Evolutionary conservation across 345 rosid genomes (phyloP).

Genomic region (Syzygium aromaticum): DNA sequence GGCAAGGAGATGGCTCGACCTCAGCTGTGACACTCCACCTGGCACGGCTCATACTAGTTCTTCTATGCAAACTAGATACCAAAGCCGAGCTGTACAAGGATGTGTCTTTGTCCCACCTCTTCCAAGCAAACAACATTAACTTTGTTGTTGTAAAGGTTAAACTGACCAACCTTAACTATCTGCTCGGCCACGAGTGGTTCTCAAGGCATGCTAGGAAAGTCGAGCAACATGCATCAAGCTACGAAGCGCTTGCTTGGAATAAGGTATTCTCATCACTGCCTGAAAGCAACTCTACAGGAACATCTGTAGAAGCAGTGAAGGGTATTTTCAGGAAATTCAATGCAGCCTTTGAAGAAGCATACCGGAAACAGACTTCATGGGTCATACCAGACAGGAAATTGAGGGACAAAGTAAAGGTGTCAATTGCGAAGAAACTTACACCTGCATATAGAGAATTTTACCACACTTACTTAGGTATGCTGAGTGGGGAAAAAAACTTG

Average conservation of each 20-base stretch:
- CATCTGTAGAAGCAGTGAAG: slow-evolving; percentile 33
- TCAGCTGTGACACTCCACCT: slow-evolving; percentile 34
- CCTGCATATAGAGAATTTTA: slow-evolving; percentile 56
- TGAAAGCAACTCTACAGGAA: not conserved
- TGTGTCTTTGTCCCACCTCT: slow-evolving; percentile 59
- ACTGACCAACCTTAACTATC: slow-evolving; percentile 32
- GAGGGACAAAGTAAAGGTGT: slow-evolving; percentile 55
- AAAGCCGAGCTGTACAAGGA: slow-evolving; percentile 65
- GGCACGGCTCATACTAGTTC: slow-evolving; percentile 62
- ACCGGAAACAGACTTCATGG: slow-evolving; percentile 51
- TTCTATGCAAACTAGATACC: slow-evolving; percentile 76
- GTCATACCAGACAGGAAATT: slow-evolving; percentile 45
- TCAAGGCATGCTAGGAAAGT: slow-evolving; percentile 39
- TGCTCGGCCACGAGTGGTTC: slow-evolving; percentile 81
- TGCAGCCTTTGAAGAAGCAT: slow-evolving; percentile 63
- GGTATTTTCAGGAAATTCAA: slow-evolving; percentile 50
- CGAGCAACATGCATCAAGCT: slow-evolving; percentile 41
- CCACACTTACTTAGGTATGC: slow-evolving; percentile 14
- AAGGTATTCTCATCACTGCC: slow-evolving; percentile 50
- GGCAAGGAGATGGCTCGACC: slow-evolving; percentile 12
- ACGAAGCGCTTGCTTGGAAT: slow-evolving; percentile 65
- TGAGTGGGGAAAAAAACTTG: slow-evolving; percentile 24
- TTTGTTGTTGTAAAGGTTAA: slow-evolving; percentile 44
- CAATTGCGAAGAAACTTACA: slow-evolving; percentile 47
- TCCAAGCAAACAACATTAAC: slow-evolving; percentile 77